Conservation (phyloP, 768 basidiomycete species). For the Suillus clintonianus region DNA sequence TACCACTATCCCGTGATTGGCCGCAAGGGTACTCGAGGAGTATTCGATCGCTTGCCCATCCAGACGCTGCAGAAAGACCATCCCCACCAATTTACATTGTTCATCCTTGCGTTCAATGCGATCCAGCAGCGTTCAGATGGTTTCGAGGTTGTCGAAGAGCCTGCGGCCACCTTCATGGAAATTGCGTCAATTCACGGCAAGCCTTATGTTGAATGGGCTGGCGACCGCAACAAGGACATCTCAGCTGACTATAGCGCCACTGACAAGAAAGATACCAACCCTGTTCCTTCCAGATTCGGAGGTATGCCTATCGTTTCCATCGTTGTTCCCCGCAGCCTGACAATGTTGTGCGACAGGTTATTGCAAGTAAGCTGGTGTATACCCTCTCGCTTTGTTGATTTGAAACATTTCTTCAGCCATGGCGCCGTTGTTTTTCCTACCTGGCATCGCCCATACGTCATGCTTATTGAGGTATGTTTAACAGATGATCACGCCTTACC, state of each 20-base stretch:
- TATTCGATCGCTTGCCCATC: constrained; percentile 24
- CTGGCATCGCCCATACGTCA: constrained; percentile 30
- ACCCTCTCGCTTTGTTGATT: neutral
- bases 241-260: constrained; percentile 16
- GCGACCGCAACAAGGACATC: constrained; percentile 20
- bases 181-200: constrained; percentile 26
- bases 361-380: constrained; percentile 22
- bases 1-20: constrained; percentile 24
- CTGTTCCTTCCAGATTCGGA: constrained; percentile 27
- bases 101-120: constrained; percentile 21
- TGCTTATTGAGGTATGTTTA: constrained; percentile 26
- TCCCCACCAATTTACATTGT: constrained; percentile 29
- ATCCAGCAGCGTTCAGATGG: constrained; percentile 10
- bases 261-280: constrained; percentile 27
- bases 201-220: constrained; percentile 25
- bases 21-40: constrained; percentile 12
- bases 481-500: neutral
- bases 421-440: constrained; percentile 21
- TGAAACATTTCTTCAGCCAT: constrained; percentile 14
- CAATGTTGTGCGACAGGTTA: constrained; percentile 17
- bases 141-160: constrained; percentile 3
- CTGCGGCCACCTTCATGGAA: constrained; percentile 19
- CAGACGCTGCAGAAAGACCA: constrained; percentile 17
- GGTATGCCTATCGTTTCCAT: constrained; percentile 10
- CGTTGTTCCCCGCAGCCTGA: neutral